Base-by-base conservation (phyloP, 257 asterid genomes). In the Gardenia jasminoides region DNA sequence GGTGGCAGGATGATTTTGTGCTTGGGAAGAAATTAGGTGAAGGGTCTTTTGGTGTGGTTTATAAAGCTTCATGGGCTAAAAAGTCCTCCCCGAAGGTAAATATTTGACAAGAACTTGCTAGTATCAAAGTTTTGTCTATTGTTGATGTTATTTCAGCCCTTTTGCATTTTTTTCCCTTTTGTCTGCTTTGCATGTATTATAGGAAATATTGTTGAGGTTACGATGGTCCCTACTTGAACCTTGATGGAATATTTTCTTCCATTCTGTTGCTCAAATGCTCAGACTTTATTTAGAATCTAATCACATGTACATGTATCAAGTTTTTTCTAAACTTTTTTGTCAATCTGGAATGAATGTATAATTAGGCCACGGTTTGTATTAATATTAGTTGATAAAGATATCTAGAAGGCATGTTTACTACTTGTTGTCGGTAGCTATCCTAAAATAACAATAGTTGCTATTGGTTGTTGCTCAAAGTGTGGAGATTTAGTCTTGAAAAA, bases 11-110 rank as follows among this genome's bases (percentile, higher is more conserved):
- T 56, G 99, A 96, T 80, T 82, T 96, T 78, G 96, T 96, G 75
- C 70, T 93, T 90, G 99, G 98, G 85, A 96, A 92, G 92, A 93
- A 92, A 83, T 82, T 93, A 88, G 99, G 98, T 15, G 99, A 88
- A 84, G 99, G 99, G 31, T 82, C 97, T 70, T 93, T 96, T 80
- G 98, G 97, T 64, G 89, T 91, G 75, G 99, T 93, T 69, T 93
- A 92, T 77, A 89, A 77, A 87, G 97, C 84, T 78, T 87, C 96
- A 12, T 80, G 86, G 85, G 84, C 90, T 30, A 92, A 89, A 78
- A 93, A 93, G 81, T 64, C 88, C 73, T 81, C 89, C 7, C 62
- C 91, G 9, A 93, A 87, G 94, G 97, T 92, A 87, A 71, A 82
- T 76, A 80, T 48, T 66, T 16, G 61, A 67, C 33, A n/a, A 7